Evolutionary conservation across 1,284 basidiomycete species (phyloP).

Genomic region (Neolentinus lepideus): DNA sequence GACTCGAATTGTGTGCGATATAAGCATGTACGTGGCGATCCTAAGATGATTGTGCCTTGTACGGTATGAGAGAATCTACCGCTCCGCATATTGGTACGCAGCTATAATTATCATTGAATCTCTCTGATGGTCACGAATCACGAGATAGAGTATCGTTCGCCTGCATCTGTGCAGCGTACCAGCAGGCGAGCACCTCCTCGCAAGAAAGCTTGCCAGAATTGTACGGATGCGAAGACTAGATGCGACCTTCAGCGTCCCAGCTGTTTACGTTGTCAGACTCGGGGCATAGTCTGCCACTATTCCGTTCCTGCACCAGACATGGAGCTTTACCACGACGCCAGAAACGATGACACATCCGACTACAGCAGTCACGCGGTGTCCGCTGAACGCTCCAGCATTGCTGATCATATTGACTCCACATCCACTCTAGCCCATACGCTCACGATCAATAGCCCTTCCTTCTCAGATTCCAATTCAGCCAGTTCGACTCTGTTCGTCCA

Average conservation of each 20-base stretch:
- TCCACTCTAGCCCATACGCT: neutral
- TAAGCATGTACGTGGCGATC: too few relatives aligned
- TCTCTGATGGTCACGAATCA: too few relatives aligned
- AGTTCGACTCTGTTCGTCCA: too few relatives aligned
- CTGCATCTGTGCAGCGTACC: neutral
- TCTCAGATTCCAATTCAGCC: too few relatives aligned
- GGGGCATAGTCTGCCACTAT: neutral
- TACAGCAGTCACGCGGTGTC: neutral
- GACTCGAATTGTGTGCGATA: too few relatives aligned
- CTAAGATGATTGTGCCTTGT: too few relatives aligned
- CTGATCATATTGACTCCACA: neutral
- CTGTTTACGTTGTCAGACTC: neutral
- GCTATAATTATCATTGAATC: too few relatives aligned
- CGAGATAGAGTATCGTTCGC: too few relatives aligned
- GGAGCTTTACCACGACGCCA: neutral
- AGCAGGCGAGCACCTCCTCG: neutral
- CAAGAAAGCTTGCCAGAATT: neutral
- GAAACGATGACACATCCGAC: too few relatives aligned
- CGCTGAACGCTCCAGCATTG: neutral
- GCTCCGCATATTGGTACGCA: too few relatives aligned
- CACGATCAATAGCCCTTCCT: too few relatives aligned
- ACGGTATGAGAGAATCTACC: too few relatives aligned
- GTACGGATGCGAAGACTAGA: neutral
- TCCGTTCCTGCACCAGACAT: neutral
- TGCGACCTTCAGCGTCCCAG: neutral